Percentiles rank a stretch among this genome's conserved stretches.
Conservation (phyloP, 2,329 filamentous ascomycete genomes). For the Calonectria pseudoturangicola region DNA sequence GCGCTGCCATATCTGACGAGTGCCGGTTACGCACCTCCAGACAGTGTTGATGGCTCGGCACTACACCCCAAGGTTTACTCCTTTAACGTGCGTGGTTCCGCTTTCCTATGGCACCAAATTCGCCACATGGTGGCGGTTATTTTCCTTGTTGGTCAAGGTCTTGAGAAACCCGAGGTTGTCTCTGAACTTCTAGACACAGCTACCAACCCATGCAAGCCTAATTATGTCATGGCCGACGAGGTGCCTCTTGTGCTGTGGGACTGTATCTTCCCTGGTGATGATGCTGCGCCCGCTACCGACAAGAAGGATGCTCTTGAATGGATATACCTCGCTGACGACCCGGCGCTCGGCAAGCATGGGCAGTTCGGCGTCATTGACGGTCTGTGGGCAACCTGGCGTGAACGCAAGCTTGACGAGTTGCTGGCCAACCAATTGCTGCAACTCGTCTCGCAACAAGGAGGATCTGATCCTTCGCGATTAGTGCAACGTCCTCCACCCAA, state of each 20-base stretch:
- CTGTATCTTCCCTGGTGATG: constrained; percentile 84
- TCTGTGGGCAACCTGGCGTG: constrained; percentile 89
- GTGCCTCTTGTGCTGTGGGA: constrained; percentile 96
- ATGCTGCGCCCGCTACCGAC: constrained; percentile 56
- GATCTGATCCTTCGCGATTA: constrained; percentile 43
- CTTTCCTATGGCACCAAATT: constrained; percentile 99
- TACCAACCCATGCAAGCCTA: constrained; percentile 84
- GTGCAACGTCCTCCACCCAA: constrained; percentile 40
- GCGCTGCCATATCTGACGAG: constrained; percentile 74
- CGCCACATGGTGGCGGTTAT: constrained; percentile 93
- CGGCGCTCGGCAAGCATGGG: constrained; percentile 76
- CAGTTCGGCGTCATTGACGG: constrained; percentile 80
- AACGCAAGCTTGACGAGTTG: constrained; percentile 92
- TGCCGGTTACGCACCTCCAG: constrained; percentile 59
- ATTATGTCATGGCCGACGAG: constrained; percentile 93
- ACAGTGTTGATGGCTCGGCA: constrained; percentile 29
- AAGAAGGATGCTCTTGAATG: constrained; percentile 80
- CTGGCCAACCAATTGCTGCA: constrained; percentile 85
- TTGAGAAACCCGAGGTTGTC: constrained; percentile 85
- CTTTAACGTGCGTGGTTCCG: constrained; percentile 91
- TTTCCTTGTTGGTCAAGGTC: constrained; percentile 93
- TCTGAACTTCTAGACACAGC: constrained; percentile 83
- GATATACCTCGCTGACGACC: constrained; percentile 85
- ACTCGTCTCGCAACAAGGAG: constrained; percentile 68
- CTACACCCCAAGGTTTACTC: constrained; percentile 83